Conservation (phyloP, 768 basidiomycete genomes). For the Suillus lakei region DNA sequence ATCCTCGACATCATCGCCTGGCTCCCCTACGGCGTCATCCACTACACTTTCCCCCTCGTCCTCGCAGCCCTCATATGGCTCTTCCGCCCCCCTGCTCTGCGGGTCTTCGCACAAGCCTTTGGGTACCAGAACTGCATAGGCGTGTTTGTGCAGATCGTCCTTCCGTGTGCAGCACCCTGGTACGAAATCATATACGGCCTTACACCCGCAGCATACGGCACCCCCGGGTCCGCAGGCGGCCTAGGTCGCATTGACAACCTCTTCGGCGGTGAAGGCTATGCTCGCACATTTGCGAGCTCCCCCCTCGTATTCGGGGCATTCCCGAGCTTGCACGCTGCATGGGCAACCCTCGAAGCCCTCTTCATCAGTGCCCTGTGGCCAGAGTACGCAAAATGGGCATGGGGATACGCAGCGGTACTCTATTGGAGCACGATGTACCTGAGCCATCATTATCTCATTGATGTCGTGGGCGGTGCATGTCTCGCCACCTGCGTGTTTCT, state of each 20-base stretch:
- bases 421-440: conserved; percentile 99
- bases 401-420: conserved; percentile 83
- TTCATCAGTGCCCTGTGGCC: conserved; percentile 97
- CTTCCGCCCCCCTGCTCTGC: conserved; percentile 81
- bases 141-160: conserved; percentile 83
- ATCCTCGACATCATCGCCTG: conserved; percentile 92
- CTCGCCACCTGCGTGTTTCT: conserved; percentile 89
- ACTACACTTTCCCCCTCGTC: conserved; percentile 87
- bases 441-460: conserved; percentile 98
- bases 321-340: conserved; percentile 90
- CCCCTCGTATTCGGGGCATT: conserved; percentile 98
- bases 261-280: conserved; percentile 79
- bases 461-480: conserved; percentile 93
- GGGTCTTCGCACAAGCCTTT: conserved; percentile 85
- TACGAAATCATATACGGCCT: conserved; percentile 97
- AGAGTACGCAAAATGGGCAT: conserved; percentile 63
- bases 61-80: conserved; percentile 89
- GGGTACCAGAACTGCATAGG: conserved; percentile 93
- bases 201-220: conserved; percentile 90
- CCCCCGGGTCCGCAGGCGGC: conserved; percentile 93
- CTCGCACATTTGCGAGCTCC: conserved; percentile 78
- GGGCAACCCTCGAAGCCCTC: conserved; percentile 89
- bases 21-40: conserved; percentile 95
- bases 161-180: conserved; percentile 96
- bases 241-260: conserved; percentile 90